Percentiles rank a stretch among this genome's conserved stretches.
phyloP scores from a whole-genome alignment of 1,139 yeast species.

The Diutina siamensis region DNA sequence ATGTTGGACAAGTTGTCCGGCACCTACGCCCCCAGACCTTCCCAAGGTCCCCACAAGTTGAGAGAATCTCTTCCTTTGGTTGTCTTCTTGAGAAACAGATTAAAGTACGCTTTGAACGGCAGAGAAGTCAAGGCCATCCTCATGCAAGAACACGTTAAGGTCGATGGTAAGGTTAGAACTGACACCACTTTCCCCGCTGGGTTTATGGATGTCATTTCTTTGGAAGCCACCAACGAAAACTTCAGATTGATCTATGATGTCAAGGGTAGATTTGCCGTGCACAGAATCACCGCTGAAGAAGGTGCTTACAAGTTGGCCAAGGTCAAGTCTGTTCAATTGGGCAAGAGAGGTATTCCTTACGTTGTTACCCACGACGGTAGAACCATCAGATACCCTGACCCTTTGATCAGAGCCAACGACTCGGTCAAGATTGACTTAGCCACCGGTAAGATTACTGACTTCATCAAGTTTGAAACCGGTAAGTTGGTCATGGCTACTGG shows the following conservation, averaged over 20 bases:
- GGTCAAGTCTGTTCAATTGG: conserved; percentile 95
- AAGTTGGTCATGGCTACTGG: conserved; percentile 96
- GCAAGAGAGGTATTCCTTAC: conserved; percentile 97
- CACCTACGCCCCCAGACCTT: conserved; percentile 98
- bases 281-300: conserved; percentile 98
- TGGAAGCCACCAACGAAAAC: conserved; percentile 98
- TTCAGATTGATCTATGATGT: conserved; percentile 97
- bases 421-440: conserved; percentile 94
- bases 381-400: conserved; percentile 99
- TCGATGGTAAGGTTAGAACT: conserved; percentile 98
- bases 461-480: conserved; percentile 92
- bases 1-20: conserved; percentile 99
- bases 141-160: conserved; percentile 99
- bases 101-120: conserved; percentile 98
- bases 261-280: conserved; percentile 98
- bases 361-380: conserved; percentile 99
- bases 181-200: conserved; percentile 99
- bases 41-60: conserved; percentile 99
- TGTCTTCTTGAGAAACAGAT: conserved; percentile 97
- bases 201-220: conserved; percentile 95
- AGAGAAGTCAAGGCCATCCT: conserved; percentile 98
- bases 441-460: conserved; percentile 86
- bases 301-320: conserved; percentile 96
- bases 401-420: conserved; percentile 91
- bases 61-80: conserved; percentile 98